Base-by-base conservation (phyloP, 148 eudicot genomes). In the Heliosperma pusillum region DNA sequence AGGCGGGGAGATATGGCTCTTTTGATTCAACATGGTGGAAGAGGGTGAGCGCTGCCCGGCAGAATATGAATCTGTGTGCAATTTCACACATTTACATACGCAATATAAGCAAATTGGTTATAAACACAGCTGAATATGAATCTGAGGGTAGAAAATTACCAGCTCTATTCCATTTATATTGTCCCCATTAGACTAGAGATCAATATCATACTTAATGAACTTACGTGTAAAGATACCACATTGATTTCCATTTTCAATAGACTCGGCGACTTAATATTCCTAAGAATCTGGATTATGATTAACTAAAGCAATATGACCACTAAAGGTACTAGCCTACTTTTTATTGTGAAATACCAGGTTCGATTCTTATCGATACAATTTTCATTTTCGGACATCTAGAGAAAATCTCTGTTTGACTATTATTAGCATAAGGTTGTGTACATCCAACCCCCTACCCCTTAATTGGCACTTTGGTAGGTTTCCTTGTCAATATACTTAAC, bases 41-140 rank as follows among this genome's bases (percentile, higher is more conserved):
- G 67, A 84, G 85, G 74, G 82, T 75, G 30, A 95, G 89, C 77
- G 88, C 97, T 44, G 97, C 88, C 1, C 94, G 93, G 85, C 97
- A 92, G 82, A 95, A 95, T 68, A 95, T 87, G 83, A 90, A 95
- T 88, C 99, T 95, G 92, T 12, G 66, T 36, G 71, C 74, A 53
- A 83, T 40, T 21, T 61, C 40, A 74, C n/a, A 55, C 1, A 24
- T 44, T 7, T 21, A 40, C 12, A 62, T 64, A 66, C 20, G 30
- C 12, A 80, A n/a, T 9, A 19, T 33, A 33, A 75, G 71, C 75
- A 24, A 1, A 3, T 7, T 9, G 13, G 16, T 30, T 56, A 52
- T 36, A 36, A 36, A 36, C 42, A 6, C 9, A 6, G 9, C 42
- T 36, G 10, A 36, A 36, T 36, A 36, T 7, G 42, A 36, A 6